These are phyloP conservation scores for Epichloe sibirici DNA, from an alignment of 2,329 filamentous ascomycete genomes.

Conservation along the genomic window DNA sequence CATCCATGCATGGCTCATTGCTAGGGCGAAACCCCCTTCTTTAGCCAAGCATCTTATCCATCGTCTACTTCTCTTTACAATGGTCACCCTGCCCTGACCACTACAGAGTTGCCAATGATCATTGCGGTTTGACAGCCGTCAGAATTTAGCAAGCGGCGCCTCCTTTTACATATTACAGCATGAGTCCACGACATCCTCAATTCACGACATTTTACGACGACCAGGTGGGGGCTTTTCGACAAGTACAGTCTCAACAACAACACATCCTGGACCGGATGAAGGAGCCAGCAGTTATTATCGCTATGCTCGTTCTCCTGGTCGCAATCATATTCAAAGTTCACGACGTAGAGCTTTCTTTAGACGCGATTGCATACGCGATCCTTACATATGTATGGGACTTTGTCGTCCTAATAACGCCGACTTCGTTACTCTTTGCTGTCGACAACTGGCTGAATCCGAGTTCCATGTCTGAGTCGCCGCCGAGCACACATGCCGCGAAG, in stretches of 20 bases:
- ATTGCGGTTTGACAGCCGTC: conserved; percentile 10
- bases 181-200: conserved; percentile 21
- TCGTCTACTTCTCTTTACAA: conserved; percentile 6
- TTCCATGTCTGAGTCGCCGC: conserved; percentile 24
- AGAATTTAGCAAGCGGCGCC: background rate
- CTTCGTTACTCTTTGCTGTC: conserved; percentile 42
- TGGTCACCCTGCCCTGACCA: conserved; percentile 9
- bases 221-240: conserved; percentile 21
- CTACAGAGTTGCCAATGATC: conserved; percentile 4
- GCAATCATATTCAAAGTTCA: conserved; percentile 23
- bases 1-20: background rate
- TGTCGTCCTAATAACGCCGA: conserved; percentile 44
- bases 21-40: background rate
- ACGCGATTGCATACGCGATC: conserved; percentile 15
- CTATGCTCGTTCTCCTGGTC: conserved; percentile 19
- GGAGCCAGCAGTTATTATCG: conserved; percentile 24
- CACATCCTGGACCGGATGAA: conserved; percentile 20
- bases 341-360: conserved; percentile 20
- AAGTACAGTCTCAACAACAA: conserved; percentile 15
- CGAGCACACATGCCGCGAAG: conserved; percentile 43
- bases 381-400: conserved; percentile 46
- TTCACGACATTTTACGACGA: conserved; percentile 25
- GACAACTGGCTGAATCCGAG: conserved; percentile 41
- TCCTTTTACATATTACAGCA: conserved; percentile 15
- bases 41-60: background rate